Evolutionary conservation across 2,329 filamentous ascomycete genomes (phyloP), one percentile per base, ranked within the genome.

Genomic region (Ophiocordyceps camponoti-rufipedis): DNA sequence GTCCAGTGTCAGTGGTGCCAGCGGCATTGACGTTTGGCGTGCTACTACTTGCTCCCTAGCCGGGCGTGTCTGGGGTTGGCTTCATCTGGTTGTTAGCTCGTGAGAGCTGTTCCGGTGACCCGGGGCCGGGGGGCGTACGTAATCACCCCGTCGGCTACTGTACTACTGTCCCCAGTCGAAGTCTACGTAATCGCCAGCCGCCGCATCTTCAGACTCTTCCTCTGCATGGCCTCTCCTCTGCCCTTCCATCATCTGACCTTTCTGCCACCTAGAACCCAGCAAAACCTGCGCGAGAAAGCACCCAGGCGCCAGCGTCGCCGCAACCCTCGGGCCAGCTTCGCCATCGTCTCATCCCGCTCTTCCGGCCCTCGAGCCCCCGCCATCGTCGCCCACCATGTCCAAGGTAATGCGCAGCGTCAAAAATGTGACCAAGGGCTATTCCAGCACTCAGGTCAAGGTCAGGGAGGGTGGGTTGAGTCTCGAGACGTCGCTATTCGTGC

Each of bases 341-440:
- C 39, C 39, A 41, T 23, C 39, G 19, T n/a, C 16, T 16, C 14
- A 5, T 31, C 19, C 38, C 14, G 35, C 42, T 28, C 40, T 39
- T 28, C 23, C 28, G 42, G 46, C 39, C 41, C 31, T 39, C 45
- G 42, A 42, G 43, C 46, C 42, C 28, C 32, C 31, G 18, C 41
- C 42, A 19, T 47, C 49, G 47, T 55, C 54, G 58, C 57, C 61
- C 63, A 62, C 44, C 60, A 98, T 98, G 91, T 95, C 89, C 48
- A 93, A 93, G 69, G 87, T 96, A 62, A 86, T 96, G 62, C 78
- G 91, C 66, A 94, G 85, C 62, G 88, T 96, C 58, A 96, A 95
- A 71, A 98, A 96, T 72, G 89, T 98, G 66, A 96, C 91, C 64
- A 98, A 96, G 71, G 91, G 91, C 56, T 98, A 98, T 63, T 95